These are phyloP conservation scores for Carex sylvatica DNA, from an alignment of 202 grass and related monocot species.

Conservation along the genomic window DNA sequence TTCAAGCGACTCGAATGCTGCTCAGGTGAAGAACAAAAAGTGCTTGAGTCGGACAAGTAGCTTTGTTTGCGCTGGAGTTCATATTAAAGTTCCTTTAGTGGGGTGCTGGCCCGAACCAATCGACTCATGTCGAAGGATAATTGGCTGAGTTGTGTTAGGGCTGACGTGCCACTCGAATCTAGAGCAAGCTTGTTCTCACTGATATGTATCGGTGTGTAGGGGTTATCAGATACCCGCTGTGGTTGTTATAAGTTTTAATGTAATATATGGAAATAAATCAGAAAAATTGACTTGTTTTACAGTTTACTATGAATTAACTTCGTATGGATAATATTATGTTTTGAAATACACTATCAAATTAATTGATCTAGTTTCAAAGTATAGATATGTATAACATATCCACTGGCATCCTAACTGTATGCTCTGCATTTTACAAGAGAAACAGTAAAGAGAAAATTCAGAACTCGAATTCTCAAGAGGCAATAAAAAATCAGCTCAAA, in stretches of 20 bases:
- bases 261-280: background rate
- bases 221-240: background rate
- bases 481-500: background rate
- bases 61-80: background rate
- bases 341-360: too few relatives aligned
- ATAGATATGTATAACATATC: background rate
- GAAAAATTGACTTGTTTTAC: background rate
- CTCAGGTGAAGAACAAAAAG: background rate
- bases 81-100: background rate
- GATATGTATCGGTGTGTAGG: background rate
- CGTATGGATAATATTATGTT: background rate
- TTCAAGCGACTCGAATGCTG: background rate
- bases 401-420: background rate
- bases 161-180: background rate
- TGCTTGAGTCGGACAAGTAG: background rate
- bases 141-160: background rate
- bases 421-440: background rate
- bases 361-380: too few relatives aligned
- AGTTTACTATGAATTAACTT: background rate
- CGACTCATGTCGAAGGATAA: slow-evolving; percentile 17
- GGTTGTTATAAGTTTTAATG: slow-evolving; percentile 4
- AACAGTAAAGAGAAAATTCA: background rate
- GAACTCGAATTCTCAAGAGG: background rate
- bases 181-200: background rate
- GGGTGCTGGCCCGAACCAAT: background rate